Base-by-base conservation (phyloP, 495 filamentous ascomycete genomes). In the Hyphodiscus hymeniophilus region DNA sequence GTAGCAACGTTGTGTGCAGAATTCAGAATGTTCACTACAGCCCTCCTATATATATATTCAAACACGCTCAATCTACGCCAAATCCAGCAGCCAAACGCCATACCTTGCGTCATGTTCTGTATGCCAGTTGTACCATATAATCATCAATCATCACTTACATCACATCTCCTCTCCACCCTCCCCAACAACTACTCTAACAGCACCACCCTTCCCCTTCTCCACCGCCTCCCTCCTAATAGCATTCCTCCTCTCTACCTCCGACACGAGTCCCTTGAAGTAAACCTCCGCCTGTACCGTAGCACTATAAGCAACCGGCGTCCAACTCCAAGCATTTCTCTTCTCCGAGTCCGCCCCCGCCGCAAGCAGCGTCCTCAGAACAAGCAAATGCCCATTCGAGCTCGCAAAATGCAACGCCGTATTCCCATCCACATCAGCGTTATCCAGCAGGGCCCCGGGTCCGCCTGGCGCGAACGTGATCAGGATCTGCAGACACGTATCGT, bases 321-420 rank as follows among this genome's bases (percentile, higher is more conserved):
- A 90, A 49, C 72, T 79, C 69, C 77, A 81, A 3, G 73, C 64
- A 56, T 94, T 94, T 56, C 61, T 71, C 38, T 71, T 77, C 39
- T 75, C 68, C 0, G 80, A 72, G 47, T 80, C 75, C 38, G 85
- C 84, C 10, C 85, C 85, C 10, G 74, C 73, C 2, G 77, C 74
- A 18, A 92, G 68, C 18, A 94, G 64, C 18, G 84, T 79, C 34
- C 87, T 73, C 41, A 91, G 63, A 3, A 84, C 80, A 49, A 86
- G 80, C 31, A 89, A 63, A 55, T 87, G 77, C 12, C 87, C 87
- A 56, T 83, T 74, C 47, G 66, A 68, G 52, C 72, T 76, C 45
- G 77, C 72, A 62, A 75, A 80, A 65, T 94, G 87, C 45, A 92
- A 71, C 11, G 85, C 79, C 17, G 85, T 90, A 57, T 90, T 89